These are phyloP conservation scores for Meripilus lineatus DNA, from an alignment of 1,284 basidiomycete genomes.

Conservation along the genomic window DNA sequence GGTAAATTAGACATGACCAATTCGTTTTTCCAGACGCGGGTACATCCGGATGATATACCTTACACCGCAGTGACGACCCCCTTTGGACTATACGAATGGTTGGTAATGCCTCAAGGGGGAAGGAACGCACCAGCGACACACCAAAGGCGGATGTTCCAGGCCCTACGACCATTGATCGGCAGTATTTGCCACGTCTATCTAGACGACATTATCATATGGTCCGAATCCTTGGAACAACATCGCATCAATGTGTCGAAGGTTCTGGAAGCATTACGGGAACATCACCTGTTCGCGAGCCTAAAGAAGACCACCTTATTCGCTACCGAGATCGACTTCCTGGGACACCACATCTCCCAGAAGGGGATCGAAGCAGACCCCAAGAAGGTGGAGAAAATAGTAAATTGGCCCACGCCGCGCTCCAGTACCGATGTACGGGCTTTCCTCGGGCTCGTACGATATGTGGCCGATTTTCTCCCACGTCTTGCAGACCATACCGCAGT, in stretches of 20 bases:
- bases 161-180: conserved; percentile 28
- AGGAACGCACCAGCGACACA: conserved; percentile 34
- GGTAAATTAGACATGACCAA: conserved; percentile 38
- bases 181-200: conserved; percentile 37
- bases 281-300: conserved; percentile 21
- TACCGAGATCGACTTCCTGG: conserved; percentile 18
- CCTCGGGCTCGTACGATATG: conserved; percentile 33
- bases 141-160: conserved; percentile 28
- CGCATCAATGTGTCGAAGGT: conserved; percentile 23
- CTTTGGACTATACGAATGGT: conserved; percentile 36
- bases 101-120: conserved; percentile 38
- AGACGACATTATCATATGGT: conserved; percentile 43
- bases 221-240: conserved; percentile 31
- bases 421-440: conserved; percentile 29
- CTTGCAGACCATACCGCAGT: conserved; percentile 29
- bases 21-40: conserved; percentile 34
- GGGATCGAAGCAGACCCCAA: conserved; percentile 3
- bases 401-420: conserved; percentile 29
- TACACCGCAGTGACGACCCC: conserved; percentile 36
- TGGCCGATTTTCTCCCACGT: conserved; percentile 29
- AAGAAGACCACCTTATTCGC: conserved; percentile 26
- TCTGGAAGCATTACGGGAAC: conserved; percentile 18
- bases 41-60: conserved; percentile 31
- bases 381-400: conserved; percentile 26
- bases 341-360: conserved; percentile 16